phyloP scores from a whole-genome alignment of 495 filamentous ascomycete species.

The Chaetomium cochliodes region DNA sequence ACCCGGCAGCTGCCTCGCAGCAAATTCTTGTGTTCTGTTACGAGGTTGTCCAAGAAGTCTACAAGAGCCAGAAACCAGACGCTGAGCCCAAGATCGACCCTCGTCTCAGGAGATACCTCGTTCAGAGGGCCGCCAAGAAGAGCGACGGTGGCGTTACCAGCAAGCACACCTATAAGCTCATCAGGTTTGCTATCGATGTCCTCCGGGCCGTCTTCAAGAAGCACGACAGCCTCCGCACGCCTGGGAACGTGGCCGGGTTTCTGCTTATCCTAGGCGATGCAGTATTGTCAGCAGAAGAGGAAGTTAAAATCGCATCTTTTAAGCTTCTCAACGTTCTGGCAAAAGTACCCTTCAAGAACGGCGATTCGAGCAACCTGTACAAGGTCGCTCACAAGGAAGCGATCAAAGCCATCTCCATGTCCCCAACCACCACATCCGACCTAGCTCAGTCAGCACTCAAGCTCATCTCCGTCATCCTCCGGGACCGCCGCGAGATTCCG shows the following conservation, averaged over 20 bases:
- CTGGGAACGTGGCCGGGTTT: slow-evolving; percentile 76
- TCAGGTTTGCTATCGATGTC: slow-evolving; percentile 82
- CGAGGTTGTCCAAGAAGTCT: slow-evolving; percentile 84
- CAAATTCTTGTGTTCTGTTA: slow-evolving; percentile 90
- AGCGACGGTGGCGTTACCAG: slow-evolving; percentile 63
- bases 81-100: slow-evolving; percentile 52
- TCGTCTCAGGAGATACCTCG: slow-evolving; percentile 67
- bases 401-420: slow-evolving; percentile 61
- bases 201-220: slow-evolving; percentile 78
- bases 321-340: slow-evolving; percentile 80
- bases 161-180: slow-evolving; percentile 77
- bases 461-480: slow-evolving; percentile 77
- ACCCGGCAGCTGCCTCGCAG: slow-evolving; percentile 68
- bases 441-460: slow-evolving; percentile 83
- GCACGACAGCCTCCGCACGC: slow-evolving; percentile 71
- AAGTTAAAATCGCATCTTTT: slow-evolving; percentile 81
- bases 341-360: slow-evolving; percentile 75
- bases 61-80: slow-evolving; percentile 55
- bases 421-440: slow-evolving; percentile 74
- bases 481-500: slow-evolving; percentile 69
- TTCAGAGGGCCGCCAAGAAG: slow-evolving; percentile 72
- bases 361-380: slow-evolving; percentile 71
- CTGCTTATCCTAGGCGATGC: slow-evolving; percentile 86
- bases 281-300: slow-evolving; percentile 76
- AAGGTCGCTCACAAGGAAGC: slow-evolving; percentile 77